Conservation (phyloP, 257 asterid species). For the Forsythia viridissima region DNA sequence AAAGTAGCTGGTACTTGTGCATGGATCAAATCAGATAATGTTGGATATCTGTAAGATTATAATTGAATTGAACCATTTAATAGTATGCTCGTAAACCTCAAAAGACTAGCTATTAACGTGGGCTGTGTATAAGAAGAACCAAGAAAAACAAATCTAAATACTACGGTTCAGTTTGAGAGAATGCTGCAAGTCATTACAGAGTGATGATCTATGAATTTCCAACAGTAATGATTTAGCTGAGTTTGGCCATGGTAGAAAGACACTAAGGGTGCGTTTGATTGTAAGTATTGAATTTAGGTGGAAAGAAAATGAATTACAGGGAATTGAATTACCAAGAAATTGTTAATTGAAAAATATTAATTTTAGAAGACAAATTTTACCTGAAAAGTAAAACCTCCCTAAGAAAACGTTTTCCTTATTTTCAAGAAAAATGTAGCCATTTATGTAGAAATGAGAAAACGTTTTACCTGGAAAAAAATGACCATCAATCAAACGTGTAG, state of each 20-base stretch:
- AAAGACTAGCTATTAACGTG: neutral
- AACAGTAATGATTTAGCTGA: neutral
- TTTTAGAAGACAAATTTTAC: too few relatives aligned
- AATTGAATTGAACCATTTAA: neutral
- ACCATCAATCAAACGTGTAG: too few relatives aligned
- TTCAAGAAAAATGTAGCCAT: too few relatives aligned
- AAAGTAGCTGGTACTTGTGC: neutral
- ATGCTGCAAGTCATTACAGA: neutral
- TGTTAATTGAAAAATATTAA: too few relatives aligned
- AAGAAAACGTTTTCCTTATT: too few relatives aligned
- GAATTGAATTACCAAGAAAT: too few relatives aligned
- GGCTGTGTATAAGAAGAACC: neutral
- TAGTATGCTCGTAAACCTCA: neutral
- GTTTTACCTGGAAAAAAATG: too few relatives aligned
- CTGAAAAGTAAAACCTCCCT: too few relatives aligned
- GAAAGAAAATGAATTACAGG: too few relatives aligned
- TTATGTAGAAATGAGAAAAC: too few relatives aligned
- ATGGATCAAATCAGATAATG: neutral
- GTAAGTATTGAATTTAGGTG: too few relatives aligned
- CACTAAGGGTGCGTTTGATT: neutral
- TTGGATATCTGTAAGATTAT: neutral
- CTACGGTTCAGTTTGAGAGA: neutral
- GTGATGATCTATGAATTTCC: neutral
- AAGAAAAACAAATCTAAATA: neutral
- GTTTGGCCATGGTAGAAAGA: neutral